A percentile compares a stretch with the other conserved stretches of the same genome.
phyloP scores from a whole-genome alignment of 1,139 yeast species.

The Blastobotrys apis region DNA sequence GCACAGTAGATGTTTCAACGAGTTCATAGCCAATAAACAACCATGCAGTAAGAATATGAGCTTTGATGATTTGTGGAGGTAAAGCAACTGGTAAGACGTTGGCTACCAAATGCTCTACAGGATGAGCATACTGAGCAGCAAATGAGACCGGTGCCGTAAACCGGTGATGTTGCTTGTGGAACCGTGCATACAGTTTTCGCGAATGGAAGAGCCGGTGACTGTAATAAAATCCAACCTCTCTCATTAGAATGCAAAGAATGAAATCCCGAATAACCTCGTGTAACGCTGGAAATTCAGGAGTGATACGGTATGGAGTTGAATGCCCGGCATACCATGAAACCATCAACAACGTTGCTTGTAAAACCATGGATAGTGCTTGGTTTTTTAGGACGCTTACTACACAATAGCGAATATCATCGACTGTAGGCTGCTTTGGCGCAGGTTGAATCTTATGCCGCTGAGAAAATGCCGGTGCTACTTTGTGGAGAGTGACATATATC shows the following conservation, averaged over 20 bases:
- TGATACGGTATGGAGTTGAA: constrained; percentile 6
- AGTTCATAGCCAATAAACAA: constrained; percentile 20
- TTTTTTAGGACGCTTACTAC: constrained; percentile 16
- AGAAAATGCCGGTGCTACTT: constrained; percentile 18
- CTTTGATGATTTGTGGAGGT: constrained; percentile 19
- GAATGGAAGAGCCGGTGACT: constrained; percentile 23
- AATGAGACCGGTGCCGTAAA: constrained; percentile 27
- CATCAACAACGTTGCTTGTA: constrained; percentile 5
- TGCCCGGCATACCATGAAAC: not conserved
- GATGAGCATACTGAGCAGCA: constrained; percentile 25
- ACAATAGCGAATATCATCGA: constrained; percentile 19
- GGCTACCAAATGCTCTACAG: constrained; percentile 23
- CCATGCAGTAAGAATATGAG: constrained; percentile 21
- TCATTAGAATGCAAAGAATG: constrained; percentile 14
- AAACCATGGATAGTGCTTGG: constrained; percentile 11
- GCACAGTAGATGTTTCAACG: constrained; percentile 25
- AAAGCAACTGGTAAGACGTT: constrained; percentile 22
- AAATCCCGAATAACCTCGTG: constrained; percentile 17
- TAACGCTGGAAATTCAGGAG: constrained; percentile 16
- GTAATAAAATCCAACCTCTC: constrained; percentile 24
- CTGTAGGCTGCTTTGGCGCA: constrained; percentile 20
- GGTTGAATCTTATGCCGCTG: constrained; percentile 24
- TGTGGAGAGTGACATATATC: constrained; percentile 16
- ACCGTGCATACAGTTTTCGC: constrained; percentile 18
- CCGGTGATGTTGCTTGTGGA: constrained; percentile 25